Conservation (phyloP, 495 filamentous ascomycete species). For the Evansstolkia leycettana region DNA sequence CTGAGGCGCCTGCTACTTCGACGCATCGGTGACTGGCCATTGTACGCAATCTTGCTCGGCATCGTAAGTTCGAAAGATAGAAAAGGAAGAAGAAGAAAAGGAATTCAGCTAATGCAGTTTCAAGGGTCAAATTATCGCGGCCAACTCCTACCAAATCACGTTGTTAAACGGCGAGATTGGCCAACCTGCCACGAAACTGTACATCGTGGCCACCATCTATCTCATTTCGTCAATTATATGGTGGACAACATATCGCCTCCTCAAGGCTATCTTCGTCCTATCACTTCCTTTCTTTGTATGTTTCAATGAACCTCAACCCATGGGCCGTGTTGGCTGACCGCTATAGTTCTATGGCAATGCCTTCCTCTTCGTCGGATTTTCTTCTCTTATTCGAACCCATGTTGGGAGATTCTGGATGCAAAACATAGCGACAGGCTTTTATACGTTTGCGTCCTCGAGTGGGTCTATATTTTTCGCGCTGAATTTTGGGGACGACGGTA, state of each 20-base stretch:
- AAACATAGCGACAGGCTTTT: constrained; percentile 47
- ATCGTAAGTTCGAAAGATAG: too few relatives aligned
- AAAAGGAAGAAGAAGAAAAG: too few relatives aligned
- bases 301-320: background rate
- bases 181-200: constrained; percentile 47
- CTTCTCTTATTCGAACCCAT: constrained; percentile 25
- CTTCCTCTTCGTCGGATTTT: constrained; percentile 28
- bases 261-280: constrained; percentile 45
- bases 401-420: constrained; percentile 36
- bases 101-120: too few relatives aligned
- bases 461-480: constrained; percentile 53
- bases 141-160: constrained; percentile 58
- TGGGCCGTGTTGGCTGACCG: background rate
- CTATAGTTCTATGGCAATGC: constrained; percentile 42
- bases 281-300: constrained; percentile 40
- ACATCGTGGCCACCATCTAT: constrained; percentile 51
- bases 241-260: constrained; percentile 46
- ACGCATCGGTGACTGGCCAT: constrained; percentile 43
- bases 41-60: constrained; percentile 48
- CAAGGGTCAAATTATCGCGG: constrained; percentile 53
- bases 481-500: constrained; percentile 53
- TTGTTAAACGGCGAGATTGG: constrained; percentile 48
- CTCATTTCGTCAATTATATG: constrained; percentile 46
- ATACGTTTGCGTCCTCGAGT: constrained; percentile 45
- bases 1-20: constrained; percentile 21